phyloP scores from a whole-genome alignment of 83 land plant species.

The Thuja plicata region DNA sequence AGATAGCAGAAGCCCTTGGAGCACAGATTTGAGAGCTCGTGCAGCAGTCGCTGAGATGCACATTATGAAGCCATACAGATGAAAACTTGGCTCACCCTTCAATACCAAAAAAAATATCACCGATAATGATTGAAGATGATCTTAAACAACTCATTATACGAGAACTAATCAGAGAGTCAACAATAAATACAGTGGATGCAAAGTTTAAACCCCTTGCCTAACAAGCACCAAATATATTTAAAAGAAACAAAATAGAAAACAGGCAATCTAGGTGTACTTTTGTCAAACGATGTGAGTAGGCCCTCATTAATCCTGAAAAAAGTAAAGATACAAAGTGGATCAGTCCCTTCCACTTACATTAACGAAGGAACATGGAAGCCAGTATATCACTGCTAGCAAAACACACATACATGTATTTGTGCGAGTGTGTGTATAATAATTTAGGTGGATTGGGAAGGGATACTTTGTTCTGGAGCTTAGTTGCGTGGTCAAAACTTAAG shows the following conservation, averaged over 20 bases:
- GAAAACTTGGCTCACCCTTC: constrained; percentile 59
- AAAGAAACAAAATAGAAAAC: background rate
- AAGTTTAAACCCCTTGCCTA: background rate
- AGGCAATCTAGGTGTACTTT: background rate
- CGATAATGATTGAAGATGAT: background rate
- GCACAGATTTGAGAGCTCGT: constrained; percentile 51
- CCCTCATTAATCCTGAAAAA: background rate
- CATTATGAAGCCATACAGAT: constrained; percentile 57
- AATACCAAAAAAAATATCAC: background rate
- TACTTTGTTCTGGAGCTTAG: background rate
- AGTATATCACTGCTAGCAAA: background rate
- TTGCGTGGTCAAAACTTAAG: no score
- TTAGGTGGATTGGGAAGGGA: background rate
- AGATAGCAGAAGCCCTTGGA: constrained; percentile 49
- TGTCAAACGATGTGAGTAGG: background rate
- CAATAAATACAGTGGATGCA: background rate
- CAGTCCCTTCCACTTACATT: background rate
- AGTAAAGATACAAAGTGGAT: background rate
- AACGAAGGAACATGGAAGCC: background rate
- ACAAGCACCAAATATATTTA: background rate
- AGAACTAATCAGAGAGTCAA: background rate
- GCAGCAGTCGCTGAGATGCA: constrained; percentile 54
- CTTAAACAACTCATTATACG: background rate
- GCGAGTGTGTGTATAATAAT: background rate
- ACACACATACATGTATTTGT: background rate